Conservation (phyloP, 2,329 filamentous ascomycete genomes). For the Ceratocystis harringtonii region DNA sequence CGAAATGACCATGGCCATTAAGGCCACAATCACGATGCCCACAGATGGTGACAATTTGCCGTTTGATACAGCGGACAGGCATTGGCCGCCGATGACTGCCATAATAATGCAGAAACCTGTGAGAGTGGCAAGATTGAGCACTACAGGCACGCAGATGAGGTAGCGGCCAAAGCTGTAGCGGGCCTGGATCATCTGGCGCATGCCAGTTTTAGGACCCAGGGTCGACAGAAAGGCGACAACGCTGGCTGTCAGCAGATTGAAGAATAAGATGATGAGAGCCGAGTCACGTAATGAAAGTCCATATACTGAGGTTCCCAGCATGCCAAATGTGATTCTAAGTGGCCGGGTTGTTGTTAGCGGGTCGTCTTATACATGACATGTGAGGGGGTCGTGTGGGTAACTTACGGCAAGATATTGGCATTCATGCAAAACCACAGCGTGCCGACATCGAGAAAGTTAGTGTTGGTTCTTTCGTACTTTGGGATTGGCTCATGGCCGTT, state of each 20-base stretch:
- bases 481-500: constrained; percentile 26
- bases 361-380: too few species aligned
- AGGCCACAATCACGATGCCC: constrained; percentile 45
- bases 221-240: constrained; percentile 43
- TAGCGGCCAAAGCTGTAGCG: constrained; percentile 47
- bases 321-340: constrained; percentile 44
- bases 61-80: constrained; percentile 37
- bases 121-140: constrained; percentile 48
- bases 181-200: constrained; percentile 52
- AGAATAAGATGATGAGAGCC: constrained; percentile 47
- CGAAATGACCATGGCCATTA: constrained; percentile 43
- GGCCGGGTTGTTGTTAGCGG: neutral
- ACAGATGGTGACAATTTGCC: constrained; percentile 36
- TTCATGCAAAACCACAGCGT: constrained; percentile 37
- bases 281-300: constrained; percentile 41
- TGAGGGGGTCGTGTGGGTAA: constrained; percentile 4
- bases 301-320: constrained; percentile 40
- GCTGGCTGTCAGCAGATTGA: constrained; percentile 39
- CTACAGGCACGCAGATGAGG: constrained; percentile 41
- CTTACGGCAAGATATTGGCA: constrained; percentile 32
- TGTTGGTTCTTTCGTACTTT: constrained; percentile 28
- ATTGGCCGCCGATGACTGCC: constrained; percentile 45
- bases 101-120: constrained; percentile 49
- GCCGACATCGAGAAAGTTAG: constrained; percentile 31
- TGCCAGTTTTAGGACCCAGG: constrained; percentile 45